Conservation (phyloP, 2,329 filamentous ascomycete species). For the Diaporthe capsici region DNA sequence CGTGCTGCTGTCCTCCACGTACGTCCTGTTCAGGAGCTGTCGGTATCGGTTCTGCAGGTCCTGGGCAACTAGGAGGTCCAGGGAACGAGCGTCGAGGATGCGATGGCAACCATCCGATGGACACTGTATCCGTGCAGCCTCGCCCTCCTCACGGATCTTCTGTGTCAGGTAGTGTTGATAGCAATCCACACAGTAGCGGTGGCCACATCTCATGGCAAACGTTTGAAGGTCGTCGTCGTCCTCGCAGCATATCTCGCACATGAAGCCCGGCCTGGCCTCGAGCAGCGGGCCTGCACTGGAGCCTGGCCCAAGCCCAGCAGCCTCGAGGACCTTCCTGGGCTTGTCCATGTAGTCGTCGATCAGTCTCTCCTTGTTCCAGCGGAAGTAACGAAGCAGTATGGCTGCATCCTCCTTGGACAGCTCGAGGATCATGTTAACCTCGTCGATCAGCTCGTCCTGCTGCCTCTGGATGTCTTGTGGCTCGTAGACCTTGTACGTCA, state of each 20-base stretch:
- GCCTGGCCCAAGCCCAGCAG: conserved; percentile 82
- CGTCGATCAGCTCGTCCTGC: conserved; percentile 87
- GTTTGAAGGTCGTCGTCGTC: conserved; percentile 83
- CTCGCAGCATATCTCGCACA: conserved; percentile 97
- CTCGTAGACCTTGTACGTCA: conserved; percentile 85
- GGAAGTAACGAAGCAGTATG: conserved; percentile 88
- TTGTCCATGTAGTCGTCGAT: conserved; percentile 98
- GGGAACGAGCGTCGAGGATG: conserved; percentile 90
- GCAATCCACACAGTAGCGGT: conserved; percentile 93
- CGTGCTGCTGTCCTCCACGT: conserved; percentile 95
- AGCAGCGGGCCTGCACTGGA: conserved; percentile 75
- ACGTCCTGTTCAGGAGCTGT: conserved; percentile 89
- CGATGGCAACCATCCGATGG: conserved; percentile 88
- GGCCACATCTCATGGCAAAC: conserved; percentile 95
- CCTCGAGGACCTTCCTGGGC: conserved; percentile 83
- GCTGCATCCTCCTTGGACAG: conserved; percentile 91
- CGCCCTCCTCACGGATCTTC: conserved; percentile 96
- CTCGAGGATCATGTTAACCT: conserved; percentile 92
- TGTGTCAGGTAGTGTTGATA: conserved; percentile 92
- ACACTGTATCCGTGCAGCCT: conserved; percentile 94
- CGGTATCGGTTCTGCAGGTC: conserved; percentile 78
- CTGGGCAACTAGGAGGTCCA: conserved; percentile 79
- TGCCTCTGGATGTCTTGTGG: conserved; percentile 86
- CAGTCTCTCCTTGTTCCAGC: conserved; percentile 96
- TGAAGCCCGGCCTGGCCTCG: conserved; percentile 80